Evolutionary conservation across 768 basidiomycete genomes (phyloP).

Genomic region (Chalciporus chontae): DNA sequence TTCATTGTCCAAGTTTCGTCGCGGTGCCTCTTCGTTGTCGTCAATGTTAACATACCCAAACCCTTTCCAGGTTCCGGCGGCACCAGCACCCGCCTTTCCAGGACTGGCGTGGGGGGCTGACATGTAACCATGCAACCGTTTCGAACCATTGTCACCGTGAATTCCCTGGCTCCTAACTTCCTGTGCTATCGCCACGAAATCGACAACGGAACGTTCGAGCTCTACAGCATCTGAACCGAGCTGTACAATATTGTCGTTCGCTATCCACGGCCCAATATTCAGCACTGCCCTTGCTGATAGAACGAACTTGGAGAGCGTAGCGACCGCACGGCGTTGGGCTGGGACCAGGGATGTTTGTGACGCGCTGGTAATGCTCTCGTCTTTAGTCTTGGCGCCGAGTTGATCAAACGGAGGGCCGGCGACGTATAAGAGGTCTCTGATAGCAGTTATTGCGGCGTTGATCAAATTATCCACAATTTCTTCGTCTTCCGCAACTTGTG

Average conservation of each 20-base stretch:
- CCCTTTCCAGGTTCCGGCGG: constrained; percentile 50
- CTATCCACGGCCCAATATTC: constrained; percentile 33
- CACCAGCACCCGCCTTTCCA: constrained; percentile 46
- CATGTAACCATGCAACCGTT: constrained; percentile 37
- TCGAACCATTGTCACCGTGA: constrained; percentile 23
- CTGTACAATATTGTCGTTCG: constrained; percentile 31
- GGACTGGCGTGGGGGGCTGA: constrained; percentile 36
- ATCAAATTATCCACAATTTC: constrained; percentile 59
- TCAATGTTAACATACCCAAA: constrained; percentile 47
- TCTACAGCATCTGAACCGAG: constrained; percentile 72
- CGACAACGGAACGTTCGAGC: constrained; percentile 62
- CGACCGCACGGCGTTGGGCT: constrained; percentile 77
- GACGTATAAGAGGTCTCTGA: constrained; percentile 69
- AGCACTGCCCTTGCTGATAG: constrained; percentile 81
- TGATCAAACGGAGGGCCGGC: constrained; percentile 55
- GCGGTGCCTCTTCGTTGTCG: constrained; percentile 30
- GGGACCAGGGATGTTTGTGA: constrained; percentile 63
- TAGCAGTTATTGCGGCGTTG: constrained; percentile 53
- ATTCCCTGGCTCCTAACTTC: constrained; percentile 25
- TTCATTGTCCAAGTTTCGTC: constrained; percentile 23
- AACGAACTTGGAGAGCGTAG: constrained; percentile 84
- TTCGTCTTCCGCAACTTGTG: constrained; percentile 51
- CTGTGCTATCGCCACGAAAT: constrained; percentile 67
- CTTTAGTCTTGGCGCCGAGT: constrained; percentile 42
- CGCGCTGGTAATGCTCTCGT: constrained; percentile 30